phyloP scores from a whole-genome alignment of 2,329 filamentous ascomycete genomes.

The Knufia petricola region DNA sequence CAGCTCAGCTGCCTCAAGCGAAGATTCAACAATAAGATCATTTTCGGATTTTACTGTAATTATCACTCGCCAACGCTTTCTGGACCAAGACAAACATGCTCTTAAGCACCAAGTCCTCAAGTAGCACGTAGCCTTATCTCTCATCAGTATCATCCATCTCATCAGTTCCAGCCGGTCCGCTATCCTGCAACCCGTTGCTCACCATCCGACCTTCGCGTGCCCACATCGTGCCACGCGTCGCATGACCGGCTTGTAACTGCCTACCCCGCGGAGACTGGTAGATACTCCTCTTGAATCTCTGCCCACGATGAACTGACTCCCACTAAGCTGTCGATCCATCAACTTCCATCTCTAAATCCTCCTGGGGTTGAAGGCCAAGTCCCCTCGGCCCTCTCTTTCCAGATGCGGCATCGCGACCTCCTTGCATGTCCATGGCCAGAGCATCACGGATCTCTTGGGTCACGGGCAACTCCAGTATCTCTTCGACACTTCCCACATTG shows the following conservation, averaged over 20 bases:
- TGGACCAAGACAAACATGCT: no score
- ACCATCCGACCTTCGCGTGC: no score
- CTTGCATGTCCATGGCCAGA: background rate
- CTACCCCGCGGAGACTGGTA: background rate
- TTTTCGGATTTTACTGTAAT: no score
- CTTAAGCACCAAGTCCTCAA: no score
- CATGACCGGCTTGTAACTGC: background rate
- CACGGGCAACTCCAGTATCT: slow-evolving; percentile 7
- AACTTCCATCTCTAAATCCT: background rate
- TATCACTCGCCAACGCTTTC: no score
- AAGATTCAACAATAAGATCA: no score
- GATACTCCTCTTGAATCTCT: background rate
- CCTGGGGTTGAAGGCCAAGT: background rate
- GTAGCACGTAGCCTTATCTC: no score
- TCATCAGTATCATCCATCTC: no score
- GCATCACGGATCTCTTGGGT: background rate
- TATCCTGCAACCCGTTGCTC: no score
- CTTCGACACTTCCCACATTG: background rate
- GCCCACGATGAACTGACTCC: slow-evolving; percentile 7
- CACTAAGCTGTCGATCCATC: slow-evolving; percentile 4
- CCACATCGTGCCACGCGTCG: no score
- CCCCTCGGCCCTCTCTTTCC: background rate
- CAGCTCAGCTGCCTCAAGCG: no score
- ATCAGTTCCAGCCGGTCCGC: no score
- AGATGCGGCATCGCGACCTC: background rate